Percentiles rank a stretch among this genome's conserved stretches.
These are phyloP conservation scores for Rosa persica DNA, from an alignment of 306 rosid species.

Conservation along the genomic window DNA sequence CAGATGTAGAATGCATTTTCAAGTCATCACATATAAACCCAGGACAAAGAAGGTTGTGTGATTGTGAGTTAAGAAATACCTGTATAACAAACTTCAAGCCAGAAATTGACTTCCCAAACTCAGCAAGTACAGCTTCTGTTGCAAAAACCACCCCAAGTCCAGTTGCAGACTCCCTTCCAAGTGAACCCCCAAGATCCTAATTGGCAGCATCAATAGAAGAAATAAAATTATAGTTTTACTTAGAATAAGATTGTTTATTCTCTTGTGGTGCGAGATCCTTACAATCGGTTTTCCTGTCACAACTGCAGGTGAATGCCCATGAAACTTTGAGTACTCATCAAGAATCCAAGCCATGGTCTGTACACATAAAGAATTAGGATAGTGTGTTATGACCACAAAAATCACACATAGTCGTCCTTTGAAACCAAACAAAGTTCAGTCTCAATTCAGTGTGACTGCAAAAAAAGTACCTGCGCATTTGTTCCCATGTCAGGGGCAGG, in stretches of 20 bases:
- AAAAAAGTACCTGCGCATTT: slow-evolving; percentile 51
- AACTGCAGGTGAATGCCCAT: slow-evolving; percentile 75
- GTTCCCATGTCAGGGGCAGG: slow-evolving; percentile 92
- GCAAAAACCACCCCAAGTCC: slow-evolving; percentile 67
- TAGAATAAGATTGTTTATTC: neutral
- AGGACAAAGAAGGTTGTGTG: neutral
- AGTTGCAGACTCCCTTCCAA: slow-evolving; percentile 75
- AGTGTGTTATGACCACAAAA: neutral
- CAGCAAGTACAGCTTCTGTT: slow-evolving; percentile 64
- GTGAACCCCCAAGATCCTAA: slow-evolving; percentile 80
- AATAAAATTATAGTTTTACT: neutral
- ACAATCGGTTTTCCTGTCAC: slow-evolving; percentile 79
- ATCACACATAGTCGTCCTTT: neutral
- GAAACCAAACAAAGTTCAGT: neutral
- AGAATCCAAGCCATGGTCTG: slow-evolving; percentile 94
- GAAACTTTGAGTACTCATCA: slow-evolving; percentile 81
- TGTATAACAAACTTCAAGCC: slow-evolving; percentile 57
- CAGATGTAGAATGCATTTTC: neutral
- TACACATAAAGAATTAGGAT: neutral
- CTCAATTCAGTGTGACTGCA: neutral
- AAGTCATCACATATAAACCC: neutral
- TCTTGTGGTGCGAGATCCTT: slow-evolving; percentile 17
- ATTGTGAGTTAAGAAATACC: slow-evolving; percentile 31
- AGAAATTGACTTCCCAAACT: slow-evolving; percentile 55
- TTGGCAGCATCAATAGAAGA: neutral